Evolutionary conservation across 495 filamentous ascomycete species (phyloP), one percentile per base, ranked within the genome.

Genomic region (Bacidia gigantensis): DNA sequence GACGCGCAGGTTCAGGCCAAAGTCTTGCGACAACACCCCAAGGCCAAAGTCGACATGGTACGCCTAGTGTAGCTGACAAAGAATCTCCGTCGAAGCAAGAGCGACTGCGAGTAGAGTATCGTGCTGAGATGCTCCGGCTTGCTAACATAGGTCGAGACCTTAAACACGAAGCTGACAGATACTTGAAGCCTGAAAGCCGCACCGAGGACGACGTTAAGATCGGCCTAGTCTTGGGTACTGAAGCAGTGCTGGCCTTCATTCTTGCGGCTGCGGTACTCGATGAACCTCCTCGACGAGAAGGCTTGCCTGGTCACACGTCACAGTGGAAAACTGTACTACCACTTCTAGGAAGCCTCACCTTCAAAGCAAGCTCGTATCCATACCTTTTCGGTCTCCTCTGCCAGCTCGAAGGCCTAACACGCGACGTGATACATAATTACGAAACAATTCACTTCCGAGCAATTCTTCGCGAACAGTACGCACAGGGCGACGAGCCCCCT

Each of bases 301-400:
- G 67, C 26, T 66, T 67, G 32, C 46, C 54, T 11, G 66, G 68
- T 42, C 67, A 74, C 52, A 68, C 66, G 11, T 65, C 65, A 7
- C 63, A 61, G n/a, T 77, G 73, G 73, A 56, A 63, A 10, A 72
- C 71, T 21, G 73, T 77, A 20, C 54, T 77, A n/a, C 64, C 70
- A 26, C 73, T 73, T 49, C 71, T 72, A 66, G 57, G 60, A 14
- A 68, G 69, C 23, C 68, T 75, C 17, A 65, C 56, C 52, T 69
- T 64, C 53, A 69, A 65, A 44, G 67, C 67, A 45, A 38, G 52
- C 12, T 25, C 65, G 3, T 73, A 66, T 40, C 64, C 67, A 18
- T 66, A 61, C 11, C 56, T 77, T 20, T 51, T 66, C 55, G 69
- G 67, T 24, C 62, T 77, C 2, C 71, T 66, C 46, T 53, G 65